These are phyloP conservation scores for Hysterium pulicare DNA, from an alignment of 2,329 filamentous ascomycete genomes.

Conservation along the genomic window DNA sequence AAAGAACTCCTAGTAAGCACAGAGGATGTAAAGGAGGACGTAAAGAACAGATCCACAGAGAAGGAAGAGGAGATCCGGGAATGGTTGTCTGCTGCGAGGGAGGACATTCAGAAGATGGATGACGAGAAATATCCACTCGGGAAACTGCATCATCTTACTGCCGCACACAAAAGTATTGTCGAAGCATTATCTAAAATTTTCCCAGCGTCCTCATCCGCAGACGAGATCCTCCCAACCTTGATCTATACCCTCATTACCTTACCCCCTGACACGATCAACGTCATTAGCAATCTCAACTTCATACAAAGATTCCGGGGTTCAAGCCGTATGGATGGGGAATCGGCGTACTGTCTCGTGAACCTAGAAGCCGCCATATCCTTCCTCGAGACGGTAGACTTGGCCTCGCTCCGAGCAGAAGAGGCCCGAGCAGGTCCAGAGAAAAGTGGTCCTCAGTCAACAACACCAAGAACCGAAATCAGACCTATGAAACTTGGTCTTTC, in stretches of 20 bases:
- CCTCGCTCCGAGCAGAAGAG: slow-evolving; percentile 80
- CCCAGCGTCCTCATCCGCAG: slow-evolving; percentile 78
- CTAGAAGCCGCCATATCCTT: slow-evolving; percentile 94
- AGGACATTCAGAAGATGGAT: slow-evolving; percentile 75
- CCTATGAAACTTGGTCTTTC: slow-evolving; percentile 39
- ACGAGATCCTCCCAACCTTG: slow-evolving; percentile 93
- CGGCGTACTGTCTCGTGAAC: slow-evolving; percentile 94
- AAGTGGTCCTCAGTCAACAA: slow-evolving; percentile 45
- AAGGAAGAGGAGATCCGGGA: slow-evolving; percentile 64
- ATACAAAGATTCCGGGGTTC: slow-evolving; percentile 88
- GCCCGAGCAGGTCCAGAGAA: slow-evolving; percentile 65
- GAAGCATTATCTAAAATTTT: slow-evolving; percentile 70
- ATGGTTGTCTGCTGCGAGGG: slow-evolving; percentile 65
- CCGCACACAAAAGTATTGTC: slow-evolving; percentile 89
- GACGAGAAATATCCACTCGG: slow-evolving; percentile 83
- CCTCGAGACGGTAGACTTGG: slow-evolving; percentile 89
- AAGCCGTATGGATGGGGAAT: slow-evolving; percentile 84
- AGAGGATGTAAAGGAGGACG: slow-evolving; percentile 53
- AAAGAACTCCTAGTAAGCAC: slow-evolving; percentile 67
- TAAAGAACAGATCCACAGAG: slow-evolving; percentile 53
- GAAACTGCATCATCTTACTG: slow-evolving; percentile 84
- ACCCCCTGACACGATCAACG: slow-evolving; percentile 77
- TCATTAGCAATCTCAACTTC: slow-evolving; percentile 92
- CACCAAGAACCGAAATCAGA: slow-evolving; percentile 37
- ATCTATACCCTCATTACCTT: slow-evolving; percentile 95